Evolutionary conservation across 176 grass and related monocot genomes (phyloP).

Genomic region (Aegilops sharonensis): DNA sequence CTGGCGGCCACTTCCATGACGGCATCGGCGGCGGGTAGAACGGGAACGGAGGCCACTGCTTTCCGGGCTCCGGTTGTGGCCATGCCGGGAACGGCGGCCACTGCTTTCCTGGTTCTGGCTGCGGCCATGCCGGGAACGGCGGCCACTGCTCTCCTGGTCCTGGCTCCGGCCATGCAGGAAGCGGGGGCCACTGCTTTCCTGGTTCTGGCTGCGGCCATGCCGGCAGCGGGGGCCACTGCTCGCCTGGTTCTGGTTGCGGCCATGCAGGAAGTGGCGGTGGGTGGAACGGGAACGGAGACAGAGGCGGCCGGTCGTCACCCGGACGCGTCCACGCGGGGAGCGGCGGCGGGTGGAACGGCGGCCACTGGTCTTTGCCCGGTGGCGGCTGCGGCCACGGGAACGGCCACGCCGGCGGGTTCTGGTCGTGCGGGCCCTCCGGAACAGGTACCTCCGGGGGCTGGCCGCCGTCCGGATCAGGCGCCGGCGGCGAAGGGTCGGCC

Average conservation of each 20-base stretch:
- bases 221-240: slow-evolving; percentile 24
- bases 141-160: slow-evolving; percentile 25
- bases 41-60: slow-evolving; percentile 26
- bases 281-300: slow-evolving; percentile 21
- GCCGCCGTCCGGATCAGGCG: background rate
- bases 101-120: slow-evolving; percentile 1
- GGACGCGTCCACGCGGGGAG: background rate
- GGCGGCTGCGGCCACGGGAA: slow-evolving; percentile 7
- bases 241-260: slow-evolving; percentile 10
- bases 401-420: slow-evolving; percentile 6
- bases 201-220: slow-evolving; percentile 14
- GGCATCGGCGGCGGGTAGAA: slow-evolving; percentile 18
- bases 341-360: background rate
- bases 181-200: slow-evolving; percentile 18
- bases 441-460: background rate
- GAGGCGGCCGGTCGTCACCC: background rate
- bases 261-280: slow-evolving; percentile 24
- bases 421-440: background rate
- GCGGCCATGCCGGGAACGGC: slow-evolving; percentile 15
- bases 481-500: slow-evolving; percentile 13
- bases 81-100: slow-evolving; percentile 29
- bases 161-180: slow-evolving; percentile 17
- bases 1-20: slow-evolving; percentile 14
- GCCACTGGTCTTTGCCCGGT: slow-evolving; percentile 3
- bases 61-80: slow-evolving; percentile 13